A percentile compares a stretch with the other conserved stretches of the same genome.
Conservation (phyloP, 768 basidiomycete genomes). For the Pisolithus albus region DNA sequence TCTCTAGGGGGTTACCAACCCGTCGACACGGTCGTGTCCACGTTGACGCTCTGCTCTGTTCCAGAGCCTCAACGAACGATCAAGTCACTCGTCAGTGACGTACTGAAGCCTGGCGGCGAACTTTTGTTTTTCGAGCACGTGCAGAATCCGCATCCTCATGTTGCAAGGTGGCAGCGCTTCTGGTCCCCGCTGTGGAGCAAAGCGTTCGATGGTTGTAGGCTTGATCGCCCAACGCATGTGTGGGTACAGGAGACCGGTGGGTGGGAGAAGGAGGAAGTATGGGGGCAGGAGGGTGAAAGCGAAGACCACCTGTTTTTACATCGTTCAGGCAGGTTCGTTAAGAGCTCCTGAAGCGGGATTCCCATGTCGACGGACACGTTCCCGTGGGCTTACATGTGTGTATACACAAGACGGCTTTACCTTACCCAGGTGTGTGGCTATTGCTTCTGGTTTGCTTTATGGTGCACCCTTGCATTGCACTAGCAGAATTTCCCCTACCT, state of each 20-base stretch:
- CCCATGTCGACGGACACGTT: too few species aligned
- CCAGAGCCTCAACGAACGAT: conserved; percentile 49
- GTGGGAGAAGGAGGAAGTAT: conserved; percentile 44
- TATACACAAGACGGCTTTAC: too few species aligned
- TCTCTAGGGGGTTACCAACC: conserved; percentile 28
- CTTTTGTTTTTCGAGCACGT: conserved; percentile 71
- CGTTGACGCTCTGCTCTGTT: conserved; percentile 62
- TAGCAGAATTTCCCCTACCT: too few species aligned
- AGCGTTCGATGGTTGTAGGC: conserved; percentile 55
- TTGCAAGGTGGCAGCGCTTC: conserved; percentile 66
- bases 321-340: conserved; percentile 50
- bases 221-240: conserved; percentile 50
- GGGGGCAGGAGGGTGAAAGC: conserved; percentile 45
- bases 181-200: conserved; percentile 67
- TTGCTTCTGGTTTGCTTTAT: too few species aligned
- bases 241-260: conserved; percentile 39
- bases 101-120: conserved; percentile 58
- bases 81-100: conserved; percentile 37
- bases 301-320: conserved; percentile 60
- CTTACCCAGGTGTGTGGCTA: too few species aligned
- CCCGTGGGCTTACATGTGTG: too few species aligned
- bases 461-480: too few species aligned
- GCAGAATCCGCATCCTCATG: conserved; percentile 41
- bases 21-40: conserved; percentile 57
- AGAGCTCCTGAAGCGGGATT: conserved; percentile 15